Percentiles rank a stretch among this genome's conserved stretches.
These are phyloP conservation scores for Dactylellina cionopaga DNA, from an alignment of 2,329 filamentous ascomycete genomes.

Conservation along the genomic window DNA sequence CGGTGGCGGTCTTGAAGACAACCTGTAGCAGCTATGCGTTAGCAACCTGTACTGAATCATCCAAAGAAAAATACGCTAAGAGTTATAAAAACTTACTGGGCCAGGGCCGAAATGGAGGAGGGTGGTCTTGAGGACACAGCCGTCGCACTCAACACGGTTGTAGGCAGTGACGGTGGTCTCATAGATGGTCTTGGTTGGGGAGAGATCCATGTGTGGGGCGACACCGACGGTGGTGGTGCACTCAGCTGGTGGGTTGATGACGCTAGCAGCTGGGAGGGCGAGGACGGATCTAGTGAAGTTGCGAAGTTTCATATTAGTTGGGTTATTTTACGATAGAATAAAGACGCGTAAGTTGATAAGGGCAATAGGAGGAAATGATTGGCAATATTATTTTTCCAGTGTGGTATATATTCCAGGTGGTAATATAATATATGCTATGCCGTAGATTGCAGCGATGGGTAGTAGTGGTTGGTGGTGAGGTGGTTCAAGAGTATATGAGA, in stretches of 20 bases:
- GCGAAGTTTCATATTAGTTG: conserved; percentile 29
- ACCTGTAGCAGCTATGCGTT: too few species aligned
- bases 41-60: too few species aligned
- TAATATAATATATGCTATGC: too few species aligned
- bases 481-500: conserved; percentile 1
- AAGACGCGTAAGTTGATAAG: neutral
- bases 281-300: conserved; percentile 18
- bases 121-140: conserved; percentile 12
- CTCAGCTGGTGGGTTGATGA: neutral
- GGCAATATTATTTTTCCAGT: too few species aligned
- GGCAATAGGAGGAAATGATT: neutral
- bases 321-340: neutral
- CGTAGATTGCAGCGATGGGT: neutral
- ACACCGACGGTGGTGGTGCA: conserved; percentile 24
- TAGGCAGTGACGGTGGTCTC: conserved; percentile 12
- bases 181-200: conserved; percentile 25
- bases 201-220: conserved; percentile 23
- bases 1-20: conserved; percentile 18
- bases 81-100: conserved; percentile 1
- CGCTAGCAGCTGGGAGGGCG: conserved; percentile 20
- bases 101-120: conserved; percentile 10
- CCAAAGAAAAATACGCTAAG: neutral
- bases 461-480: neutral
- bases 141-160: conserved; percentile 18
- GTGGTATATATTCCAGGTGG: too few species aligned